A percentile compares a stretch with the other conserved stretches of the same genome.
Conservation (phyloP, 2,329 filamentous ascomycete genomes). For the Trichoderma atrobrunneum region DNA sequence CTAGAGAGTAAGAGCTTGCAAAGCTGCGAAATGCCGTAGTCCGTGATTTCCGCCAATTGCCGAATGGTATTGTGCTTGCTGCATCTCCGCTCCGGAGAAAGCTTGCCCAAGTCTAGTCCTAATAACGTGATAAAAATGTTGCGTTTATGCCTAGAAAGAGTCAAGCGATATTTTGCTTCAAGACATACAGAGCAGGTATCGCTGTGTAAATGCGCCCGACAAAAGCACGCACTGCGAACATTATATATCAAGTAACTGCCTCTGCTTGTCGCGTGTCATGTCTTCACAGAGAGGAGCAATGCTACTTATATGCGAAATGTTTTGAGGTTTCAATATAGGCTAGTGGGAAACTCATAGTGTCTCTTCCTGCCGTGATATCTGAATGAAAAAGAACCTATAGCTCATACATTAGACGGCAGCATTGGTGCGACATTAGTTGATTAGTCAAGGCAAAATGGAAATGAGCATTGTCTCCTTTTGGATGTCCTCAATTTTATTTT, state of each 20-base stretch:
- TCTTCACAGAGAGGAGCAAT: not conserved
- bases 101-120: not conserved
- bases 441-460: not conserved
- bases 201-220: not conserved
- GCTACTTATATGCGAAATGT: not conserved
- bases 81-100: not conserved
- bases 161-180: not conserved
- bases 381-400: not conserved
- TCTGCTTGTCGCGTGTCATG: not conserved
- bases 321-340: not conserved
- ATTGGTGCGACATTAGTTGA: not conserved
- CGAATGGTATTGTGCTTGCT: not conserved
- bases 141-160: not conserved
- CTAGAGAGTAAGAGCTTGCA: not conserved
- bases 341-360: not conserved
- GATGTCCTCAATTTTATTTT: not conserved
- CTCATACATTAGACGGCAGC: not conserved
- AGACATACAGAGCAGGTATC: not conserved
- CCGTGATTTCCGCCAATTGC: not conserved
- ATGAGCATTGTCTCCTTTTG: not conserved
- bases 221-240: not conserved
- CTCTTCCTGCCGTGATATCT: not conserved
- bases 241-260: not conserved
- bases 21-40: not conserved
- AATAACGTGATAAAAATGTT: not conserved